Conservation (phyloP, 495 filamentous ascomycete species). For the Penicillium argentinense region DNA sequence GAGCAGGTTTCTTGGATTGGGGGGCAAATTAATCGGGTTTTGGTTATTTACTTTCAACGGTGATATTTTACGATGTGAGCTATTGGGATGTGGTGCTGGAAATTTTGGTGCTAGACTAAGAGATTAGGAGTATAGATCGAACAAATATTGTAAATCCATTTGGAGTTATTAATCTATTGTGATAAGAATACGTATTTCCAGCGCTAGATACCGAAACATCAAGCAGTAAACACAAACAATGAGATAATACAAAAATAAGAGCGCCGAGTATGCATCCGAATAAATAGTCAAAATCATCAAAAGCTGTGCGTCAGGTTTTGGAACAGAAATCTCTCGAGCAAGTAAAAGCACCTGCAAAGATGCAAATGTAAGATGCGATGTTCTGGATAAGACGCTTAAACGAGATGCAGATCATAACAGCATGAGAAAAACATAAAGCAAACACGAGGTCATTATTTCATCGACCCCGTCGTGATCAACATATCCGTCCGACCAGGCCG, state of each 20-base stretch:
- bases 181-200: too few species aligned
- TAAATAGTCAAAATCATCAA: not conserved
- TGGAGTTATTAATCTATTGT: too few species aligned
- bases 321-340: too few species aligned
- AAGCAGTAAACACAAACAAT: slow-evolving; percentile 1
- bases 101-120: too few species aligned
- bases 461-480: slow-evolving; percentile 41
- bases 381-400: not conserved
- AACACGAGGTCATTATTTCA: slow-evolving; percentile 21
- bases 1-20: slow-evolving; percentile 31
- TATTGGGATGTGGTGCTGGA: too few species aligned
- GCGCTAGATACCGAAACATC: slow-evolving; percentile 1
- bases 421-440: not conserved
- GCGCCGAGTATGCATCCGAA: slow-evolving; percentile 12
- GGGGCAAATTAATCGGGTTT: slow-evolving; percentile 33
- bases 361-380: not conserved
- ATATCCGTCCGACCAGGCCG: slow-evolving; percentile 48
- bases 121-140: too few species aligned
- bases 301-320: too few species aligned
- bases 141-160: too few species aligned
- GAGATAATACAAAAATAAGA: not conserved
- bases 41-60: slow-evolving; percentile 30
- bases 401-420: slow-evolving; percentile 15
- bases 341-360: too few species aligned
- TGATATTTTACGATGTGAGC: not conserved